Evolutionary conservation across 306 rosid species (phyloP), one percentile per base, ranked within the genome.

Genomic region (Begonia loranthoides): DNA sequence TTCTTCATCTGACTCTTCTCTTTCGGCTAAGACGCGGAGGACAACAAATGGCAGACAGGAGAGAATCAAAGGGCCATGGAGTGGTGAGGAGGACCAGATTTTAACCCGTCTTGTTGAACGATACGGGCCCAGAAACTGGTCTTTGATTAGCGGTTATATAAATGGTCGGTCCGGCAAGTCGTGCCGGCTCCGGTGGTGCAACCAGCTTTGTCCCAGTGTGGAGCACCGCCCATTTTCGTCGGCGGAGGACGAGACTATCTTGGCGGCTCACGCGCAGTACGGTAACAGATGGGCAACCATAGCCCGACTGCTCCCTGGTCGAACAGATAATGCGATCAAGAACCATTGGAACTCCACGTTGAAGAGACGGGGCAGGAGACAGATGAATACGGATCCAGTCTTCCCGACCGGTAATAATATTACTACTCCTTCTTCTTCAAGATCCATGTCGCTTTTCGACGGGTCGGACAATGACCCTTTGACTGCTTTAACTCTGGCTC

Each of bases 211-310:
- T 55, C 95, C 99, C 1, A 52, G 47, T 50, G 95, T 90, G 2
- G 73, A 90, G 62, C 95, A 80, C 77, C 73, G 92, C 0, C 94
- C 99, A 0, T 90, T 90, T 36, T 86, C 95, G 0, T 55, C 71
- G 4, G 66, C 79, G 6, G 99, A 90, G 75, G 99, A 85, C 41
- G 74, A 80, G 2, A 55, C 92, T 21, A 90, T 90, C 46, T 49
- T 83, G 13, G 82, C 79, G 0, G 99, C 99, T 0, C 99, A 90
- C 16, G 71, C 79, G 10, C 82, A 62, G 51, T 80, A 72, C 55
- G 95, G 99, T 2, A 90, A 90, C 74, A 60, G 94, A 28, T 92
- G 99, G 99, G 99, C 99, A 62, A 83, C 96, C 70, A 92, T 92
- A 55, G 99, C 99, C 6, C 69, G 96, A 1, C 50, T 86, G 13